Base-by-base conservation (phyloP, 495 filamentous ascomycete genomes). In the Sordaria brevicollis region DNA sequence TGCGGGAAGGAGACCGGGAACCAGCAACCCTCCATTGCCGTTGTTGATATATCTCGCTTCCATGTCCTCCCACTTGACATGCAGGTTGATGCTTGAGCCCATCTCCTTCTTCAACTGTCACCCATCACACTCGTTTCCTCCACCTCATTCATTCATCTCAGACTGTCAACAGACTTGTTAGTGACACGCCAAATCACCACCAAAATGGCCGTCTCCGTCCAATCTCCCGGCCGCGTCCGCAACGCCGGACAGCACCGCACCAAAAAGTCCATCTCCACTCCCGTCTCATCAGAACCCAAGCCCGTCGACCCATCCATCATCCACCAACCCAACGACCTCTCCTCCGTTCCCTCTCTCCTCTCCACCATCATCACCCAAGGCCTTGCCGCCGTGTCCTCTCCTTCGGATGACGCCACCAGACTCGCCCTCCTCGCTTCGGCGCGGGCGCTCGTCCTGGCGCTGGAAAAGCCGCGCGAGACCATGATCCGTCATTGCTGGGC, bases 401-500 rank as follows among this genome's bases (percentile, higher is more conserved):
- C 67, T 17, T 29, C 29, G 1, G 65, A 70, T 0, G 62, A 69
- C 5, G 38, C 29, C 21, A 29, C 38, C 2, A 67, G 71, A 4
- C 67, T 66, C 15, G 33, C 15, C 5, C 69, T 78, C 17, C 70
- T 73, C 62, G 70, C 36, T 0, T 41, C 66, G 2, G 75, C 75
- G 0, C 72, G 74, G 2, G 31, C 68, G 8, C 37, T 78, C 0
- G 66, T 71, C 10, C 67, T 67, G 1, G 73, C 76, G 0, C 70
- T 79, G 2, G 75, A 78, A 43, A 77, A 68, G 17, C 77, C 77
- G 9, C 75, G 77, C 4, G 77, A 79, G 71, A 79, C 73, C 13
- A 79, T 79, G 77, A 67, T 77, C 49, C 54, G 75, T 34, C 77
- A 79, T 9, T 68, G 67, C 62, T 79, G 77, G 77, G 76, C 71